Base-by-base conservation (phyloP, 192 early-diverging fungal genomes). In the Backusella sp. region DNA sequence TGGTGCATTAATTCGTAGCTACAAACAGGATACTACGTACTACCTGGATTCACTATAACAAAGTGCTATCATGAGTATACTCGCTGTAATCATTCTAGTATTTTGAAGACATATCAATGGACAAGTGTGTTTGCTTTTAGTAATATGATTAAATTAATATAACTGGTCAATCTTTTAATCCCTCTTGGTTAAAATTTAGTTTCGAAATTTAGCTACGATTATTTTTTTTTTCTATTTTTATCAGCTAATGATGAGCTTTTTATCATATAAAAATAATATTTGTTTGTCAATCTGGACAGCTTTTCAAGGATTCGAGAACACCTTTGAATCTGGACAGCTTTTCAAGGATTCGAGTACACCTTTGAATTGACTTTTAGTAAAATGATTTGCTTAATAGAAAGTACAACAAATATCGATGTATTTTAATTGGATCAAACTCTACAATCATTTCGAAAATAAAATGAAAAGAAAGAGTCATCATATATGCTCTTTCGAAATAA, bases 161-260 rank as follows among this genome's bases (percentile, higher is more conserved):
- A 28, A 62, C 56, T 62, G 56, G 56, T 28, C 23, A 62, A 62
- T 11, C 21, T 14, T 62, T 26, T 62, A 62, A 62, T 62, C 11
- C 12, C 3, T 62, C 26, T 62, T 62, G 56, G 23, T 62, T 21
- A 28, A 4, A 62, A 28, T 62, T 62, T 62, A 62, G 56, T 62
- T 28, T 9, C 8, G 23, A 59, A 59, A 59, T 59, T 59, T 59
- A 26, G 7, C 53, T 59, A 26, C 53, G 21, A 44, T n/a, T n/a
- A n/a, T n/a, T n/a, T n/a, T n/a, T 12, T 59, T 23, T 59, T 59
- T 26, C 53, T 62, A 62, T 62, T 62, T 62, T 62, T 62, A 62
- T 62, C 56, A 62, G 26, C 26, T 28, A 28, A 62, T 62, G 26
- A 62, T 14, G 23, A 59, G 53, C 23, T 59, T 59, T 52, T 59